Percentiles rank a stretch among this genome's conserved stretches.
Evolutionary conservation across 768 basidiomycete species (phyloP).

Genomic region (Termitomyces bulborhizus): DNA sequence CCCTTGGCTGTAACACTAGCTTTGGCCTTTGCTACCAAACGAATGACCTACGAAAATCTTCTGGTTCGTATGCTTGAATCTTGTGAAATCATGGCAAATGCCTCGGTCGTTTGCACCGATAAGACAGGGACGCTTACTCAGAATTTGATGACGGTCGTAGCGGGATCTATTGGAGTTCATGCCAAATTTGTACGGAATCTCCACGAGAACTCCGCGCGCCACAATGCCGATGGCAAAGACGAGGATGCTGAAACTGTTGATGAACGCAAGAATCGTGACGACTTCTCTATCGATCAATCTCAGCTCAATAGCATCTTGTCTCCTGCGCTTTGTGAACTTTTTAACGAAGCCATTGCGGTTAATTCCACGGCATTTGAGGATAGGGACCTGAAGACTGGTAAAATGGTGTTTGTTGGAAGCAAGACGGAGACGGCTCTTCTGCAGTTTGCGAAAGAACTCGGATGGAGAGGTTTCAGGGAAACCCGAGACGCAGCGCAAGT

Average conservation of each 20-base stretch:
- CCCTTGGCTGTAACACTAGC: constrained; percentile 96
- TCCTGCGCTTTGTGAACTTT: constrained; percentile 51
- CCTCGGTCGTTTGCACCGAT: constrained; percentile 92
- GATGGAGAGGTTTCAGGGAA: constrained; percentile 67
- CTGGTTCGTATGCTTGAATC: constrained; percentile 94
- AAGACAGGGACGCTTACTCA: constrained; percentile 96
- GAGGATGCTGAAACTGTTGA: constrained; percentile 16
- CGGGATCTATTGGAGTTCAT: constrained; percentile 90
- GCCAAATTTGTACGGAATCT: constrained; percentile 88
- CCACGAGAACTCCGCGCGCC: constrained; percentile 60
- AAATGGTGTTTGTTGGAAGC: constrained; percentile 71
- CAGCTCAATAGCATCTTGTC: constrained; percentile 62
- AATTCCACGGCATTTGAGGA: constrained; percentile 97
- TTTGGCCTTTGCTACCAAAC: constrained; percentile 92
- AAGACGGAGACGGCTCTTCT: constrained; percentile 96
- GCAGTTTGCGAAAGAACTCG: constrained; percentile 73
- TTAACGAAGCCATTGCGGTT: constrained; percentile 83
- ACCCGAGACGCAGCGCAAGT: constrained; percentile 56
- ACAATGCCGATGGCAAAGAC: constrained; percentile 58
- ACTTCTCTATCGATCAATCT: constrained; percentile 83
- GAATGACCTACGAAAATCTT: constrained; percentile 95
- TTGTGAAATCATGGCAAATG: constrained; percentile 99
- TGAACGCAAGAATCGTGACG: constrained; percentile 45
- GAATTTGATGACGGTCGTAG: constrained; percentile 94
- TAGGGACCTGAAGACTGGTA: constrained; percentile 50